Conservation (phyloP, 2,329 filamentous ascomycete species). For the Pseudocercospora vitis region DNA sequence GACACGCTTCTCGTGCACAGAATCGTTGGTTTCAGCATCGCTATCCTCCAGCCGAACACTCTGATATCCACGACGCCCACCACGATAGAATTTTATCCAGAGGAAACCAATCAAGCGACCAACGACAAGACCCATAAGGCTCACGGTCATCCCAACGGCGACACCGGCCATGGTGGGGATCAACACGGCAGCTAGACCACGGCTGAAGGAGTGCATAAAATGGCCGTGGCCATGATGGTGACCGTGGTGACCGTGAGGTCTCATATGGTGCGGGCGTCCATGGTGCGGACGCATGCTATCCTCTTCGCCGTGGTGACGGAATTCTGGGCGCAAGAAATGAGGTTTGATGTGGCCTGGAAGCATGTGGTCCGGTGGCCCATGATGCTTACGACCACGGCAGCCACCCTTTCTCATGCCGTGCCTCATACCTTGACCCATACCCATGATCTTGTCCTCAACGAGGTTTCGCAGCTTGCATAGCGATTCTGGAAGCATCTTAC, state of each 20-base stretch:
- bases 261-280: constrained; percentile 31
- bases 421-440: constrained; percentile 38
- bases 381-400: constrained; percentile 35
- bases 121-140: constrained; percentile 65
- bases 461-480: constrained; percentile 59
- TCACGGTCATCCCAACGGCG: constrained; percentile 65
- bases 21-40: constrained; percentile 7
- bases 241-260: constrained; percentile 31
- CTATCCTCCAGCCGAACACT: constrained; percentile 28
- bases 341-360: constrained; percentile 33
- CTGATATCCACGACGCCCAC: constrained; percentile 40
- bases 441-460: constrained; percentile 49
- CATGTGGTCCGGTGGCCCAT: constrained; percentile 18
- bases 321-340: constrained; percentile 33
- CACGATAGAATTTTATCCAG: constrained; percentile 57
- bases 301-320: constrained; percentile 18
- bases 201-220: constrained; percentile 50
- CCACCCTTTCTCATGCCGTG: constrained; percentile 17
- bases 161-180: constrained; percentile 69
- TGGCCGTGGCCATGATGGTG: constrained; percentile 39
- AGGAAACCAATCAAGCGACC: constrained; percentile 62
- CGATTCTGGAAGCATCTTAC: constrained; percentile 43
- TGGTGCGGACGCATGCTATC: constrained; percentile 24
- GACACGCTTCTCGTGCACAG: constrained; percentile 23
- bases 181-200: constrained; percentile 62